Percentiles rank a stretch among this genome's conserved stretches.
Evolutionary conservation across 345 rosid species (phyloP).

Genomic region (Citrus sinensis): DNA sequence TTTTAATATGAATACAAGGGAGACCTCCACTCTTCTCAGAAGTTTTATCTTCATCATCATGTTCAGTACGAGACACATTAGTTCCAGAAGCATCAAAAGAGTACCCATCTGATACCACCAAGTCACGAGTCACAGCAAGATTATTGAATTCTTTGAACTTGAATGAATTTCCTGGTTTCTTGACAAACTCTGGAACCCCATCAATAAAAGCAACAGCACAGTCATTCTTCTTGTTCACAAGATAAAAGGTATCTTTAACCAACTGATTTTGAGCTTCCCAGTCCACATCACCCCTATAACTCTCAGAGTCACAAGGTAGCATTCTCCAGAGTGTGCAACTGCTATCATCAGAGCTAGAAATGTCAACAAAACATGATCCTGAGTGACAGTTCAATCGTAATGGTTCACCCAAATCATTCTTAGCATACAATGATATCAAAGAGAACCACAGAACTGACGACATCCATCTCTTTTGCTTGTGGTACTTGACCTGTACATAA

Average conservation of each 20-base stretch:
- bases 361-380: slow-evolving; percentile 68
- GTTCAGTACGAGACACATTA: slow-evolving; percentile 21
- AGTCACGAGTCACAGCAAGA: slow-evolving; percentile 25
- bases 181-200: slow-evolving; percentile 79
- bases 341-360: slow-evolving; percentile 54
- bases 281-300: slow-evolving; percentile 46
- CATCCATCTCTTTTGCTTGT: slow-evolving; percentile 56
- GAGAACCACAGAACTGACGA: slow-evolving; percentile 80
- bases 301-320: slow-evolving; percentile 49
- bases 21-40: slow-evolving; percentile 39
- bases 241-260: slow-evolving; percentile 60
- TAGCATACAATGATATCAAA: slow-evolving; percentile 76
- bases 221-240: slow-evolving; percentile 78
- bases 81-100: slow-evolving; percentile 26
- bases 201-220: slow-evolving; percentile 72
- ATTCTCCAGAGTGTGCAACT: slow-evolving; percentile 64
- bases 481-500: slow-evolving; percentile 67
- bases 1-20: slow-evolving; percentile 50
- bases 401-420: slow-evolving; percentile 64
- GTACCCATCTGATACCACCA: slow-evolving; percentile 21
- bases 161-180: slow-evolving; percentile 90
- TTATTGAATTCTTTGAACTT: slow-evolving; percentile 73
- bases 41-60: slow-evolving; percentile 29
- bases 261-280: slow-evolving; percentile 64
- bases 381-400: slow-evolving; percentile 57